These are phyloP conservation scores for Strobilomyces echinocephalus DNA, from an alignment of 768 basidiomycete species.

Conservation along the genomic window DNA sequence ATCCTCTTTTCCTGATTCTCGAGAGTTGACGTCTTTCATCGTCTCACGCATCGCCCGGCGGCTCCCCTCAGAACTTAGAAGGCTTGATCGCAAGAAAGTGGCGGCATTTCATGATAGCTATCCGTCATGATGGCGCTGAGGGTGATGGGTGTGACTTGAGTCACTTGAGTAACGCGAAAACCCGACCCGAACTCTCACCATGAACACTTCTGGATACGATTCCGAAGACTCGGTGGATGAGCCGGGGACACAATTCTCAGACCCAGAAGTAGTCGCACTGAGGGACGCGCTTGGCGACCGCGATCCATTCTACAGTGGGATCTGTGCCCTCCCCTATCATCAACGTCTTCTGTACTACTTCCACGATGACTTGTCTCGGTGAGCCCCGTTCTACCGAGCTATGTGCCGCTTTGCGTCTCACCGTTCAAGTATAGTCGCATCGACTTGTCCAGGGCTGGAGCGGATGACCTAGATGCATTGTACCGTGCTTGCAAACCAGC, in stretches of 20 bases:
- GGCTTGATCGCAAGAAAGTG: too few relatives aligned
- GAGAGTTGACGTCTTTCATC: too few relatives aligned
- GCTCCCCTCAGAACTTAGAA: too few relatives aligned
- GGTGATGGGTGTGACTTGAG: too few relatives aligned
- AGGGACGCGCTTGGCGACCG: background rate
- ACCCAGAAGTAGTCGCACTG: background rate
- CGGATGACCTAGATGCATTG: background rate
- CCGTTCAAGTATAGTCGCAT: background rate
- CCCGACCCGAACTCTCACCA: too few relatives aligned
- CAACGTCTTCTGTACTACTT: background rate
- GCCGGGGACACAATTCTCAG: background rate
- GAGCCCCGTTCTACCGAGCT: background rate
- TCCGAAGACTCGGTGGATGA: too few relatives aligned
- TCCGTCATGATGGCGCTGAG: too few relatives aligned
- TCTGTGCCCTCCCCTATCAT: background rate
- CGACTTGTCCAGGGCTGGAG: background rate
- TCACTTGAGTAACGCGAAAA: too few relatives aligned
- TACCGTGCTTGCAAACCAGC: slow-evolving; percentile 1
- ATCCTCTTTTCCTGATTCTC: too few relatives aligned
- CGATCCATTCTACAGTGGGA: slow-evolving; percentile 1
- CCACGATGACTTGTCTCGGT: background rate
- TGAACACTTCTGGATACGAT: too few relatives aligned
- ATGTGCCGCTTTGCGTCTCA: background rate
- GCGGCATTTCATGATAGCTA: too few relatives aligned
- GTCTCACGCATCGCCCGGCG: too few relatives aligned